Evolutionary conservation across 768 basidiomycete species (phyloP), one percentile per base, ranked within the genome.

Genomic region (Lepiota venenata): DNA sequence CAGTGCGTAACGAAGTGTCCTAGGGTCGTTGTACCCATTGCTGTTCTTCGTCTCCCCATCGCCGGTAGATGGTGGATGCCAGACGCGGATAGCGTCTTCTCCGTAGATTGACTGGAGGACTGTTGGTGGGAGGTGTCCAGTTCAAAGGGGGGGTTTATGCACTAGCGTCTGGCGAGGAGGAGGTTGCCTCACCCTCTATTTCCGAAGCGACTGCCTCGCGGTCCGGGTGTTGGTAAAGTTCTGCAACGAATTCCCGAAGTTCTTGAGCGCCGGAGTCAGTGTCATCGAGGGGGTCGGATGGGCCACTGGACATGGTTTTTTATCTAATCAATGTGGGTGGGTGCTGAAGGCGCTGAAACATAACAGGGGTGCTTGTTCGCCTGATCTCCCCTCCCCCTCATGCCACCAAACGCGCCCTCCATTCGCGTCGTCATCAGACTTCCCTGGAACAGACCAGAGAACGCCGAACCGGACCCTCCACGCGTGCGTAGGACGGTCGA

Each of bases 101-200:
- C 89, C 90, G 61, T 92, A 93, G 61, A 93, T 93, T 21, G 88
- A 88, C 64, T 83, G 85, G n/a, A 93, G 71, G 14, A 88, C 91
- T 87, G 63, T 57, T 41, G 41, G 29, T 41, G 41, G 29, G 25
- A 25, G 25, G 48, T 18, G 15, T 37, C 25, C 20, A 27, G 15
- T 32, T 50, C 21, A 27, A 29, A 32, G 20, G 20, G 20, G 20
- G 8, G 20, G 15, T 36, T 45, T 10, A 44, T 27, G 18, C 41
- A 2, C 8, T 14, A 50, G 15, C 43, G 37, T n/a, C 45, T 37
- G 43, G 22, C 14, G 55, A 14, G 27, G 47, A n/a, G n/a, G n/a
- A n/a, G 44, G 25, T 29, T 49, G 37, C 37, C 61, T 50, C 62
- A 73, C 78, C 78, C 66, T 78, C 72, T 29, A 80, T 69, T 62